Percentiles rank a stretch among this genome's conserved stretches.
Evolutionary conservation across 768 basidiomycete species (phyloP).

Genomic region (Terana coerulea): DNA sequence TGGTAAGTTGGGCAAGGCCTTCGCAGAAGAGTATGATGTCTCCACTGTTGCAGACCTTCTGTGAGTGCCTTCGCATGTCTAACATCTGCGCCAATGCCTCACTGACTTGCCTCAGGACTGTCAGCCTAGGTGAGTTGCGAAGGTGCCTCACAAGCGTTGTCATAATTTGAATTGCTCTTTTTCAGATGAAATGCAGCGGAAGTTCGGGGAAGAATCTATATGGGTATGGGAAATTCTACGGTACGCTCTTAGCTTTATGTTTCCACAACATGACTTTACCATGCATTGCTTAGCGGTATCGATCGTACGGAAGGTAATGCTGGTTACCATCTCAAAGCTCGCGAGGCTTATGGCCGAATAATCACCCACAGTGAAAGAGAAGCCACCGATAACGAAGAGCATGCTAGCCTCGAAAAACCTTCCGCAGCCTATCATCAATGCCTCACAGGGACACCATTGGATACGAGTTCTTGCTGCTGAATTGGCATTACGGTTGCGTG

Average conservation of each 20-base stretch:
- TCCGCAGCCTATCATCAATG: conserved; percentile 67
- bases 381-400: conserved; percentile 75
- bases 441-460: conserved; percentile 84
- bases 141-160: background rate
- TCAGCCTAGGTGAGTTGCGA: conserved; percentile 47
- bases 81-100: background rate
- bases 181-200: conserved; percentile 72
- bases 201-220: conserved; percentile 76
- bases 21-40: conserved; percentile 86
- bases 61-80: conserved; percentile 57
- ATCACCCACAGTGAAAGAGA: conserved; percentile 70
- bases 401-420: conserved; percentile 98
- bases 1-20: conserved; percentile 86
- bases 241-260: conserved; percentile 35
- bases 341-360: conserved; percentile 3
- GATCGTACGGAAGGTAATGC: conserved; percentile 86
- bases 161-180: conserved; percentile 12
- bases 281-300: conserved; percentile 56
- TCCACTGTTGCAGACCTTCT: conserved; percentile 88
- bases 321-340: conserved; percentile 6
- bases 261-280: background rate
- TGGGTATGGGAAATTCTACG: conserved; percentile 94
- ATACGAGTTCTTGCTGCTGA: conserved; percentile 89
- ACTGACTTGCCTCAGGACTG: conserved; percentile 34
- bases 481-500: conserved; percentile 77